Conservation (phyloP, 2,329 filamentous ascomycete genomes). For the Scedosporium apiospermum region DNA sequence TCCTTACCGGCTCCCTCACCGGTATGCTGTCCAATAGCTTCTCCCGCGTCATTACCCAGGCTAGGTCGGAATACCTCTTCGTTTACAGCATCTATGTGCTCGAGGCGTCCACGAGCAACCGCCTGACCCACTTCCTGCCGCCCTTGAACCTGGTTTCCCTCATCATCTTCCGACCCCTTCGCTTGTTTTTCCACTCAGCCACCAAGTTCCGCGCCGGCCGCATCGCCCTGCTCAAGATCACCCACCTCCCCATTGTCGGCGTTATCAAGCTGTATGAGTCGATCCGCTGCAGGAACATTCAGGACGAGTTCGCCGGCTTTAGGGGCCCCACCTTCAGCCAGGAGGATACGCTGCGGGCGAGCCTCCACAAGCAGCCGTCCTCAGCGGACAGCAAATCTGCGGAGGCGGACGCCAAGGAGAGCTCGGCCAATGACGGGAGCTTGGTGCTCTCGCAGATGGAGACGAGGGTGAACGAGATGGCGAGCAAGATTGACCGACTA, state of each 20-base stretch:
- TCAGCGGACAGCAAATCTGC: constrained; percentile 5
- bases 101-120: constrained; percentile 57
- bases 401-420: neutral
- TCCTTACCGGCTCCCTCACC: constrained; percentile 70
- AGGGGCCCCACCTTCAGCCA: constrained; percentile 29
- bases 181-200: constrained; percentile 56
- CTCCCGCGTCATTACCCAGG: constrained; percentile 52
- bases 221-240: constrained; percentile 53
- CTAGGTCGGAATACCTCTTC: constrained; percentile 69
- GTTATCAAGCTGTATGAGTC: constrained; percentile 60
- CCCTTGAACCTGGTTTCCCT: constrained; percentile 68
- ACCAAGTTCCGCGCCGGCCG: constrained; percentile 51
- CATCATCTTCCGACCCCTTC: constrained; percentile 60
- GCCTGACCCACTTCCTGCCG: constrained; percentile 61
- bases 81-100: constrained; percentile 60
- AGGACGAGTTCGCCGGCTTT: constrained; percentile 37
- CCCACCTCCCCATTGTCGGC: constrained; percentile 59
- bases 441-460: constrained; percentile 24
- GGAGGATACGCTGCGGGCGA: constrained; percentile 8
- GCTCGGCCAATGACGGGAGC: neutral
- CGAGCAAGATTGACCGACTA: constrained; percentile 48
- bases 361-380: constrained; percentile 9
- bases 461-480: constrained; percentile 43
- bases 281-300: constrained; percentile 26
- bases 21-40: constrained; percentile 72